These are phyloP conservation scores for Eutrema yunnanense DNA, from an alignment of 345 rosid genomes.

Conservation along the genomic window DNA sequence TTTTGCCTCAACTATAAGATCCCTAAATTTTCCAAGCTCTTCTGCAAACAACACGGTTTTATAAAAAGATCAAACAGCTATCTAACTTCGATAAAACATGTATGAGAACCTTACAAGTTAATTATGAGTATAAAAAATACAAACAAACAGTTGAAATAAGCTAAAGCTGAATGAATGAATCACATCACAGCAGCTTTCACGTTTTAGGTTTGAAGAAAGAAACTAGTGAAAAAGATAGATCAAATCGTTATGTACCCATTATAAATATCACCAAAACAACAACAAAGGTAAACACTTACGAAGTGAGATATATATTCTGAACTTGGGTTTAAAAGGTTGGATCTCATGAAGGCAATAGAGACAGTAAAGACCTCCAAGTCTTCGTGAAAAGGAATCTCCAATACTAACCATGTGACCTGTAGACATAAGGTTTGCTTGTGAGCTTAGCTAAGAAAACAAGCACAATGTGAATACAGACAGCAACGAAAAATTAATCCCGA, in stretches of 20 bases:
- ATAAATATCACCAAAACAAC: not conserved
- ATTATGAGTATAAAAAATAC: not conserved
- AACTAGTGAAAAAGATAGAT: not conserved
- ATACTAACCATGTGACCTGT: slow-evolving; percentile 62
- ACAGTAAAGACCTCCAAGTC: slow-evolving; percentile 88
- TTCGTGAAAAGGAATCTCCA: slow-evolving; percentile 44
- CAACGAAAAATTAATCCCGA: not conserved
- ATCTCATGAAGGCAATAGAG: slow-evolving; percentile 81
- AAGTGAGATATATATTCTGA: slow-evolving; percentile 59
- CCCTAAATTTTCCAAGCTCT: slow-evolving; percentile 63
- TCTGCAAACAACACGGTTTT: too few relatives aligned
- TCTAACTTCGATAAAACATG: too few relatives aligned
- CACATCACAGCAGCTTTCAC: slow-evolving; percentile 7
- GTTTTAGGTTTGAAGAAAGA: not conserved
- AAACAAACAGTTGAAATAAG: not conserved
- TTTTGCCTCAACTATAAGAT: slow-evolving; percentile 55
- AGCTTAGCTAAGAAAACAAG: not conserved
- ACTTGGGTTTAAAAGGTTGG: slow-evolving; percentile 83
- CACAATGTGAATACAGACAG: not conserved
- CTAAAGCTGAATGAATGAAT: not conserved
- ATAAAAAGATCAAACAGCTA: too few relatives aligned
- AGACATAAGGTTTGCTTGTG: slow-evolving; percentile 2
- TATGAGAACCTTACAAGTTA: too few relatives aligned
- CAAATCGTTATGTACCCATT: not conserved
- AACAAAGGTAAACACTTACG: slow-evolving; percentile 37